These are phyloP conservation scores for Taxillus chinensis DNA, from an alignment of 164 flowering plant genomes.

Conservation along the genomic window DNA sequence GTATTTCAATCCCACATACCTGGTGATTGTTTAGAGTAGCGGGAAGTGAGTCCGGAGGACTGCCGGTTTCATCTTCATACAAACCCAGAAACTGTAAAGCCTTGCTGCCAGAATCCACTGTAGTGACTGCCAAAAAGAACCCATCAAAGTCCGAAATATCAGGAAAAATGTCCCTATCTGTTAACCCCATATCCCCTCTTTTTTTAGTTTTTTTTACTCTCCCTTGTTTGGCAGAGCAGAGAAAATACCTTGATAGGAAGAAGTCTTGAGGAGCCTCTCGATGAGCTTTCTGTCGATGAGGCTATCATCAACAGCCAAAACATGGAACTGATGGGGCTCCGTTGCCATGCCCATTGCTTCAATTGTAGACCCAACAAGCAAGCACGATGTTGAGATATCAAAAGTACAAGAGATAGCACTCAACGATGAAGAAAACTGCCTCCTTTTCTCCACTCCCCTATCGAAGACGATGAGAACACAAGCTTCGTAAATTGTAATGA, in stretches of 20 bases:
- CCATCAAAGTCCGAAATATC: neutral
- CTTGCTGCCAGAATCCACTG: slow-evolving; percentile 37
- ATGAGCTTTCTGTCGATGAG: slow-evolving; percentile 29
- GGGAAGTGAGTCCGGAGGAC: slow-evolving; percentile 10
- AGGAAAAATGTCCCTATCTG: too few relatives aligned
- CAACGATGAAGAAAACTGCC: neutral
- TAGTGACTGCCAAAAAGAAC: slow-evolving; percentile 20
- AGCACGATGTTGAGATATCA: too few relatives aligned
- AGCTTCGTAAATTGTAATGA: slow-evolving; percentile 14
- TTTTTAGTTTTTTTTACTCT: neutral
- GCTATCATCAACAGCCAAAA: slow-evolving; percentile 41
- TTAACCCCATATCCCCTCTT: too few relatives aligned
- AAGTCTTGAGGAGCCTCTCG: slow-evolving; percentile 36
- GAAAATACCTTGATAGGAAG: slow-evolving; percentile 30
- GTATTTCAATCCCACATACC: slow-evolving; percentile 6
- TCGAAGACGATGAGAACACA: slow-evolving; percentile 5
- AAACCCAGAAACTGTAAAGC: slow-evolving; percentile 34
- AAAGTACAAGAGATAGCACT: neutral
- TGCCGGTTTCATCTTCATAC: slow-evolving; percentile 15
- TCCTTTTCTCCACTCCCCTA: neutral
- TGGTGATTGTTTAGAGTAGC: slow-evolving; percentile 13
- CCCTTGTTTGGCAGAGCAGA: neutral
- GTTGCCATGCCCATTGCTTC: slow-evolving; percentile 17
- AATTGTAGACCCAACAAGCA: neutral
- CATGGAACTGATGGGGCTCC: slow-evolving; percentile 13